These are phyloP conservation scores for Cyberlindnera maritima DNA, from an alignment of 805 yeast genomes.

Conservation along the genomic window DNA sequence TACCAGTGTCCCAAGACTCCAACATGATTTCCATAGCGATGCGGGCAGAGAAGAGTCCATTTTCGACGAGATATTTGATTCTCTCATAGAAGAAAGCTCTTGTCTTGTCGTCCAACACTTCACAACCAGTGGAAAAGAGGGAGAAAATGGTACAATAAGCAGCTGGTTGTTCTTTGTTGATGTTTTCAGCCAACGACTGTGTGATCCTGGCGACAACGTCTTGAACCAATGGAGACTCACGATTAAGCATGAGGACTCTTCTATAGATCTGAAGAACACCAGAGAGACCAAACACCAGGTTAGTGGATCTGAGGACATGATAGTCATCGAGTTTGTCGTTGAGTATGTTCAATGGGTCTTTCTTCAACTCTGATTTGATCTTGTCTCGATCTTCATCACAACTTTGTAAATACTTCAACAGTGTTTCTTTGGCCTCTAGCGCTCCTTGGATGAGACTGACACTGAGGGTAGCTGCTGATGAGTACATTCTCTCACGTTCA, in stretches of 20 bases:
- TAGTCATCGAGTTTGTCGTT: constrained; percentile 17
- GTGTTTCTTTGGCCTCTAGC: constrained; percentile 36
- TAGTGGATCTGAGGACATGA: constrained; percentile 42
- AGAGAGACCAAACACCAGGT: constrained; percentile 48
- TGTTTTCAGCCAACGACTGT: constrained; percentile 30
- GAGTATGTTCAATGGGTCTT: constrained; percentile 9
- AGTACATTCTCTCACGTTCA: constrained; percentile 18
- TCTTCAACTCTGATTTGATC: constrained; percentile 17
- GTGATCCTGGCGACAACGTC: constrained; percentile 36
- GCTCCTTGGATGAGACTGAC: constrained; percentile 30
- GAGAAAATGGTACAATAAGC: constrained; percentile 52
- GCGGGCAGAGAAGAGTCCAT: constrained; percentile 32
- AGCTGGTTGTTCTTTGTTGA: constrained; percentile 45
- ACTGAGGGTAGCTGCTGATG: constrained; percentile 16
- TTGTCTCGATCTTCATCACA: constrained; percentile 29
- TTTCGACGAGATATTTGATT: constrained; percentile 34
- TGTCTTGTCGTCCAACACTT: constrained; percentile 35
- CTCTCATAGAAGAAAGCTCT: constrained; percentile 36
- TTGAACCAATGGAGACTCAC: constrained; percentile 46
- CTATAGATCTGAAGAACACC: constrained; percentile 57
- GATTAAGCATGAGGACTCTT: constrained; percentile 50
- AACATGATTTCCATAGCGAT: constrained; percentile 37
- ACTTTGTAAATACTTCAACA: constrained; percentile 25
- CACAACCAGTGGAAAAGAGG: constrained; percentile 54
- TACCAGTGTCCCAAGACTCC: constrained; percentile 51